These are phyloP conservation scores for Paecilomyces variotii DNA, from an alignment of 2,329 filamentous ascomycete genomes.

Conservation along the genomic window DNA sequence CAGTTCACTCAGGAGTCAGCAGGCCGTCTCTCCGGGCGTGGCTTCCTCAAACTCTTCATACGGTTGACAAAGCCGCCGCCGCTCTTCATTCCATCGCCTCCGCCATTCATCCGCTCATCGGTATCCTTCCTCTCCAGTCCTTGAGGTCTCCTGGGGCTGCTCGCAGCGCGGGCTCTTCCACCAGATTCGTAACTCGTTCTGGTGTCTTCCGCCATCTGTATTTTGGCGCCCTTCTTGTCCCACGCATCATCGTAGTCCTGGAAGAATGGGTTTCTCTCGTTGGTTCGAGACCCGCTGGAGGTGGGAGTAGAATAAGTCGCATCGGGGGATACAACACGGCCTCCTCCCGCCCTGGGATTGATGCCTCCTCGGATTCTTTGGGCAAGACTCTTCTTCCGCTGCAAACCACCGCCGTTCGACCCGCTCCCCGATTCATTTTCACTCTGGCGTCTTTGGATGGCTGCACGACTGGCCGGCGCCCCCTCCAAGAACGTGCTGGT, in stretches of 20 bases:
- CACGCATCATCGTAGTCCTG: slow-evolving; percentile 65
- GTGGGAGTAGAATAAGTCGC: slow-evolving; percentile 22
- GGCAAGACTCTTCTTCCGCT: slow-evolving; percentile 89
- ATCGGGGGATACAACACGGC: slow-evolving; percentile 53
- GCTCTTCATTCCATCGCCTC: slow-evolving; percentile 37
- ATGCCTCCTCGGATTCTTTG: slow-evolving; percentile 79
- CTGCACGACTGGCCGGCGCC: slow-evolving; percentile 73
- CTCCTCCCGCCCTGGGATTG: slow-evolving; percentile 50
- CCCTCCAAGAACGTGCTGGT: slow-evolving; percentile 95
- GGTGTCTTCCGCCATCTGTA: slow-evolving; percentile 45
- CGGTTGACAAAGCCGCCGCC: slow-evolving; percentile 63
- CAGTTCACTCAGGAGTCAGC: not conserved
- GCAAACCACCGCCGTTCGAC: slow-evolving; percentile 52
- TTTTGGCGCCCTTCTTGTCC: slow-evolving; percentile 54
- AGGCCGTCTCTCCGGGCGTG: slow-evolving; percentile 31
- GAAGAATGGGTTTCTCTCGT: slow-evolving; percentile 71
- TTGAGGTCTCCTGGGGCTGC: slow-evolving; percentile 49
- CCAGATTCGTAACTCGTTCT: slow-evolving; percentile 12
- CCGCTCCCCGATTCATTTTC: slow-evolving; percentile 50
- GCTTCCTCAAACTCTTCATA: slow-evolving; percentile 69
- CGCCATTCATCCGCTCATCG: slow-evolving; percentile 40
- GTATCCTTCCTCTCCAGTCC: slow-evolving; percentile 58
- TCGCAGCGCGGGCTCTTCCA: slow-evolving; percentile 42
- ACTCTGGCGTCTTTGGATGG: slow-evolving; percentile 66
- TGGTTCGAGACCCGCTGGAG: slow-evolving; percentile 19